Conservation (phyloP, 345 rosid genomes). For the Hibiscus mutabilis region DNA sequence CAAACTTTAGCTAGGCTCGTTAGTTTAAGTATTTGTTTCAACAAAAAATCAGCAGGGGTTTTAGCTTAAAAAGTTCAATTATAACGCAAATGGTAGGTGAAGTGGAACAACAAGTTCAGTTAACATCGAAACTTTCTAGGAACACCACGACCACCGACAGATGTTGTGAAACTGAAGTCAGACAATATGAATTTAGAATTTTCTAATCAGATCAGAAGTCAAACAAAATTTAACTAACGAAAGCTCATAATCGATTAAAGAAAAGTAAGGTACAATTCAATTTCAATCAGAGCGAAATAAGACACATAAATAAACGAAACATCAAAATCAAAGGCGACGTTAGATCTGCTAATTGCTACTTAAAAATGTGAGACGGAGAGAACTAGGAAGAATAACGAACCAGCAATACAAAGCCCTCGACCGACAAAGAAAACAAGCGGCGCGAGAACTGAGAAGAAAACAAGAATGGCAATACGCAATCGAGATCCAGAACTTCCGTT, state of each 20-base stretch:
- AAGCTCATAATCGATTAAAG: neutral
- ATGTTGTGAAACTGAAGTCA: neutral
- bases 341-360: conserved; percentile 13
- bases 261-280: neutral
- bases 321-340: neutral
- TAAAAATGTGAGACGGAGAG: neutral
- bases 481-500: conserved; percentile 58
- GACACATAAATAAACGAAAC: neutral
- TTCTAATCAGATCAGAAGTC: neutral
- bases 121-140: neutral
- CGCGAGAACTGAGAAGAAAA: conserved; percentile 60
- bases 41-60: no score
- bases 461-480: conserved; percentile 35
- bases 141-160: neutral
- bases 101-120: neutral
- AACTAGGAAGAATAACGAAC: conserved; percentile 21
- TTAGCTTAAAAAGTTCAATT: neutral
- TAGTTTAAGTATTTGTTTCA: no score
- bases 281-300: neutral
- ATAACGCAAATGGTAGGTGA: neutral
- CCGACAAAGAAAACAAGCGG: conserved; percentile 67
- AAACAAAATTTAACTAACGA: neutral
- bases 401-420: conserved; percentile 43
- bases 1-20: neutral
- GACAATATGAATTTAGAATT: neutral